Conservation (phyloP, 345 rosid genomes). For the Limnanthes douglasii region DNA sequence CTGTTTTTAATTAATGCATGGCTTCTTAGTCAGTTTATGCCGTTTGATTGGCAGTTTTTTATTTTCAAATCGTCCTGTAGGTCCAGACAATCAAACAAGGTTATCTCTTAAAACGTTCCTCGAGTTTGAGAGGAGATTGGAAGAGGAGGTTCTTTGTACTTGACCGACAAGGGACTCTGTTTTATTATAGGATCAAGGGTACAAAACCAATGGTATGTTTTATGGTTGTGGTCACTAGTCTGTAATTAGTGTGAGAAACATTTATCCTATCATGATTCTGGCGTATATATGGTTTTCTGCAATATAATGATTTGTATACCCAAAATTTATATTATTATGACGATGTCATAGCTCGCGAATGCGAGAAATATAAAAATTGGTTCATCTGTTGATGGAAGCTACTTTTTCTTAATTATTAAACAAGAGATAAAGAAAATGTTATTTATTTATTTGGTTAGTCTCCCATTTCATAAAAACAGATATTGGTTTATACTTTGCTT, state of each 20-base stretch:
- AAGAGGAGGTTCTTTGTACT: conserved; percentile 85
- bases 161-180: conserved; percentile 63
- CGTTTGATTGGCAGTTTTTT: too few species aligned
- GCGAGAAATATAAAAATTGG: too few species aligned
- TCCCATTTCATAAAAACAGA: too few species aligned
- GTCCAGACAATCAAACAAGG: conserved; percentile 61
- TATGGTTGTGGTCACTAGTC: not conserved
- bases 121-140: conserved; percentile 65
- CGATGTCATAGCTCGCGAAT: not conserved
- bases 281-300: not conserved
- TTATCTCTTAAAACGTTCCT: conserved; percentile 62
- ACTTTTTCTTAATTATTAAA: too few species aligned
- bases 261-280: not conserved
- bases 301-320: not conserved
- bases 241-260: not conserved
- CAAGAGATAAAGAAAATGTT: too few species aligned
- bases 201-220: conserved; percentile 37
- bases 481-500: too few species aligned
- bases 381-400: too few species aligned
- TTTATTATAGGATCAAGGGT: conserved; percentile 57
- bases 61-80: conserved; percentile 14
- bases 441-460: too few species aligned
- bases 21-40: too few species aligned
- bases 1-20: too few species aligned
- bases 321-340: not conserved